These are phyloP conservation scores for Exutisphaerella laricina DNA, from an alignment of 2,329 filamentous ascomycete species.

Conservation along the genomic window DNA sequence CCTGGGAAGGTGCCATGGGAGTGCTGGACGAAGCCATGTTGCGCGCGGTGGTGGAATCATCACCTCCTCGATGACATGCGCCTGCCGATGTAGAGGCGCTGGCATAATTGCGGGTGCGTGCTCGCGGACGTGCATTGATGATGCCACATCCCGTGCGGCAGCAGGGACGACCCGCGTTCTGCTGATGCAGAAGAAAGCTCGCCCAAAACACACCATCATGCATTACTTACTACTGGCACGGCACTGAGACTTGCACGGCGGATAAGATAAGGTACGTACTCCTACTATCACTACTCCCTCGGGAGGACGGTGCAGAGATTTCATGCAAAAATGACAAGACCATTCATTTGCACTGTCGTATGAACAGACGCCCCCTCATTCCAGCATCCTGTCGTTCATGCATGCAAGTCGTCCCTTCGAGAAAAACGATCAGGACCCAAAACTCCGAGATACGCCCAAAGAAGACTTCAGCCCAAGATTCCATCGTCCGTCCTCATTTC, in stretches of 20 bases:
- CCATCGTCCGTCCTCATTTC: conserved; percentile 4
- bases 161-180: no score
- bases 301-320: conserved; percentile 1
- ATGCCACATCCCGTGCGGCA: no score
- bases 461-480: conserved; percentile 3
- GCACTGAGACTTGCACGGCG: background rate
- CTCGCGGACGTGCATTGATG: no score
- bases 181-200: background rate
- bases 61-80: background rate
- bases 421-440: conserved; percentile 1
- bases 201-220: background rate
- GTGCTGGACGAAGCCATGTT: background rate
- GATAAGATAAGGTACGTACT: conserved; percentile 6
- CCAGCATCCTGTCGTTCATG: conserved; percentile 3
- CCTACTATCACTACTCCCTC: no score
- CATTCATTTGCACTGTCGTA: conserved; percentile 3
- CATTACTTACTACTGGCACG: background rate
- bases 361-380: background rate
- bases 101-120: background rate
- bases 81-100: background rate
- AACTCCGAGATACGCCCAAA: conserved; percentile 5
- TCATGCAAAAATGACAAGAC: background rate
- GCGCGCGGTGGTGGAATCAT: background rate
- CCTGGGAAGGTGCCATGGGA: no score
- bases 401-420: conserved; percentile 7